Evolutionary conservation across 1,139 yeast species (phyloP).

Genomic region (Taiozyma sp.): DNA sequence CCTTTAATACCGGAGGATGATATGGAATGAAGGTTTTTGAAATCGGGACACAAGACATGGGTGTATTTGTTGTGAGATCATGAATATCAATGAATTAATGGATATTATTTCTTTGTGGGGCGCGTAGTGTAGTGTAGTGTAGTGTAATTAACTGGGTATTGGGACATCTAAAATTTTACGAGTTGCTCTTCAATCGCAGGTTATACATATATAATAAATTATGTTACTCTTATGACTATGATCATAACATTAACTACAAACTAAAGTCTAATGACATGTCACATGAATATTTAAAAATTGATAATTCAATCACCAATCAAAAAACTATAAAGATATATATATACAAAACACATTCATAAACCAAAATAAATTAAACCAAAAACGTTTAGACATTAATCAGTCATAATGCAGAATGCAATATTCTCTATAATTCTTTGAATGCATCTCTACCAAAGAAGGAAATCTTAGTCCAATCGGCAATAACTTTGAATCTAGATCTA

Average conservation of each 20-base stretch:
- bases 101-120: not conserved
- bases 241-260: not conserved
- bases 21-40: not conserved
- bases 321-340: not conserved
- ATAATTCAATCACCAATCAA: not conserved
- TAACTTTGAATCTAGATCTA: conserved; percentile 80
- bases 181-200: too few relatives aligned
- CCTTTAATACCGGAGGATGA: conserved; percentile 61
- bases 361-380: not conserved
- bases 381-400: too few relatives aligned
- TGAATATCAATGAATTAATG: not conserved
- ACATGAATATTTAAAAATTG: not conserved
- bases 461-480: conserved; percentile 86
- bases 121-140: not conserved
- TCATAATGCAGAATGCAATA: not conserved
- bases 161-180: too few relatives aligned
- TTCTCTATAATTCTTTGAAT: conserved; percentile 32
- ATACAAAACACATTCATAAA: not conserved
- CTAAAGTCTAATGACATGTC: not conserved
- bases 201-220: too few relatives aligned
- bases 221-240: too few relatives aligned
- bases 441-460: conserved; percentile 86
- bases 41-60: too few relatives aligned
- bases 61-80: too few relatives aligned
- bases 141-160: too few relatives aligned